Conservation (phyloP, 805 yeast species). For the Myxozyma melibiosi region DNA sequence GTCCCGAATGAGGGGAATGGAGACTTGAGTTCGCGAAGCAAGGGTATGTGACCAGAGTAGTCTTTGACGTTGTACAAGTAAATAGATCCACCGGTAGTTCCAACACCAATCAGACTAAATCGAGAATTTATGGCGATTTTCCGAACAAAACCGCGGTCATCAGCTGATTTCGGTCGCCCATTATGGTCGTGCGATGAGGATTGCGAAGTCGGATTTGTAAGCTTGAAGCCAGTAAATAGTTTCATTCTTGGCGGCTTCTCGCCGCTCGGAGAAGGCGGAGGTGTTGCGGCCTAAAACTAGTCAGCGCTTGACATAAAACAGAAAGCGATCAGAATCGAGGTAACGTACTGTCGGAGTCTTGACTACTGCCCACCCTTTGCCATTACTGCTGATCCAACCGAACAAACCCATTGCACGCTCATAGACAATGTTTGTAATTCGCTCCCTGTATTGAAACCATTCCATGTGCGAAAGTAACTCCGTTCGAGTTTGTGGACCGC, state of each 20-base stretch:
- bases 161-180: constrained; percentile 5
- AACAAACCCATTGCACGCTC: constrained; percentile 42
- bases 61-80: constrained; percentile 46
- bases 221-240: constrained; percentile 24
- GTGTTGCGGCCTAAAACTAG: not conserved
- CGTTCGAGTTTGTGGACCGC: constrained; percentile 33
- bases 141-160: constrained; percentile 25
- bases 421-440: constrained; percentile 31
- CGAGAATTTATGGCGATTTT: constrained; percentile 46
- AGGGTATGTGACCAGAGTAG: constrained; percentile 40
- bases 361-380: constrained; percentile 36
- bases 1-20: constrained; percentile 37
- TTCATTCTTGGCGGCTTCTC: constrained; percentile 19
- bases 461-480: constrained; percentile 35
- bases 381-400: constrained; percentile 37
- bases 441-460: constrained; percentile 34
- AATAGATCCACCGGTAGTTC: constrained; percentile 44
- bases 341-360: constrained; percentile 1
- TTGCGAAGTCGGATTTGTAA: not conserved
- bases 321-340: not conserved
- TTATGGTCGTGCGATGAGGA: not conserved
- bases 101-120: constrained; percentile 48
- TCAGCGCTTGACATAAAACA: not conserved
- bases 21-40: constrained; percentile 41
- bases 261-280: constrained; percentile 9